These are phyloP conservation scores for Xylaria longipes DNA, from an alignment of 495 filamentous ascomycete species.

Conservation along the genomic window DNA sequence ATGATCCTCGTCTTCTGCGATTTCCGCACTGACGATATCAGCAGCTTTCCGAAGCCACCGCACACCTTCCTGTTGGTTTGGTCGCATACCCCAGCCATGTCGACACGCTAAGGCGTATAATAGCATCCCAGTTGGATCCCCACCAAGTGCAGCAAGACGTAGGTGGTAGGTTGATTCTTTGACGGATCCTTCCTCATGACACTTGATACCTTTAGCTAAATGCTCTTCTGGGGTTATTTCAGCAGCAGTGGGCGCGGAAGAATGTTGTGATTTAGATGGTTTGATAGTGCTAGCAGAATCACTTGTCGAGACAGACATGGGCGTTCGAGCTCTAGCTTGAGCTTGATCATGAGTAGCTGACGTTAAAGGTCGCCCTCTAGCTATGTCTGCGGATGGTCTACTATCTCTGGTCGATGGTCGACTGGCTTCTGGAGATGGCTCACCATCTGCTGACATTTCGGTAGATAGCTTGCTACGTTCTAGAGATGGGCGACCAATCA, in stretches of 20 bases:
- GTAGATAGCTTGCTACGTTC: slow-evolving; percentile 55
- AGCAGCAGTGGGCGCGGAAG: slow-evolving; percentile 53
- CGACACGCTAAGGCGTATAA: slow-evolving; percentile 94
- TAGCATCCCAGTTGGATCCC: slow-evolving; percentile 91
- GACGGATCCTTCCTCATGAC: slow-evolving; percentile 83
- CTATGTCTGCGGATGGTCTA: slow-evolving; percentile 47
- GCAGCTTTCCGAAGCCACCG: slow-evolving; percentile 90
- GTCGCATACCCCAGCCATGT: slow-evolving; percentile 98
- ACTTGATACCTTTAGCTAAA: slow-evolving; percentile 82
- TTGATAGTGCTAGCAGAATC: slow-evolving; percentile 71
- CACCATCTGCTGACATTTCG: slow-evolving; percentile 42
- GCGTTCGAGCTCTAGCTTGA: slow-evolving; percentile 42
- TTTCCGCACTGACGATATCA: slow-evolving; percentile 80
- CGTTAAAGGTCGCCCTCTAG: slow-evolving; percentile 45
- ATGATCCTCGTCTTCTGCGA: slow-evolving; percentile 77
- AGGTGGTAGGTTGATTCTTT: slow-evolving; percentile 96
- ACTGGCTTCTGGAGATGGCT: slow-evolving; percentile 49
- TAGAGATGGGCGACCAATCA: slow-evolving; percentile 45
- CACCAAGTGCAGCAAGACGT: slow-evolving; percentile 82
- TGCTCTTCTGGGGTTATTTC: slow-evolving; percentile 83
- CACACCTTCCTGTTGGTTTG: slow-evolving; percentile 87
- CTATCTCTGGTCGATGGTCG: slow-evolving; percentile 56
- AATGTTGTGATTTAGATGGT: slow-evolving; percentile 61
- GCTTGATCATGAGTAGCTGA: slow-evolving; percentile 46
- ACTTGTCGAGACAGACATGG: slow-evolving; percentile 62